These are phyloP conservation scores for Dipteronia dyeriana DNA, from an alignment of 345 rosid species.

Conservation along the genomic window DNA sequence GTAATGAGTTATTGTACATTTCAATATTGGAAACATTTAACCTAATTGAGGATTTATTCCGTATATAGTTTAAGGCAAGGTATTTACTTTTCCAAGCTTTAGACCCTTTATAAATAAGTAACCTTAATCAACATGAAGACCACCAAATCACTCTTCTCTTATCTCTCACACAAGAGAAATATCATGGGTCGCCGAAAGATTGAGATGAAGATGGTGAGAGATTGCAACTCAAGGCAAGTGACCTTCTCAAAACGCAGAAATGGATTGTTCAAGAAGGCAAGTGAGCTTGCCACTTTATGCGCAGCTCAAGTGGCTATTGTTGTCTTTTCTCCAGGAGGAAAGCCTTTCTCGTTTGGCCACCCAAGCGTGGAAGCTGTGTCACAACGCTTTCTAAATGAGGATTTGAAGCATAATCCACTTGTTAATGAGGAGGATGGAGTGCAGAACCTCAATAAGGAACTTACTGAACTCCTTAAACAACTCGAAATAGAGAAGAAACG, in stretches of 20 bases:
- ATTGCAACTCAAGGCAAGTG: conserved; percentile 60
- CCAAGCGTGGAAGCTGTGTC: conserved; percentile 53
- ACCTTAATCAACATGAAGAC: too few relatives aligned
- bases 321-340: conserved; percentile 75
- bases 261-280: conserved; percentile 72
- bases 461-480: conserved; percentile 25
- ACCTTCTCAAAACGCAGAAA: conserved; percentile 68
- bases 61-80: background rate
- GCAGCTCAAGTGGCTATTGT: conserved; percentile 55
- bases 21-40: conserved; percentile 12
- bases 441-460: conserved; percentile 20
- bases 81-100: background rate
- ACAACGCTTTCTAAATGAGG: conserved; percentile 37
- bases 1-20: background rate
- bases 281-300: conserved; percentile 58
- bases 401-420: background rate
- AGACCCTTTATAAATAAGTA: background rate
- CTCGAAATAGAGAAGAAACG: conserved; percentile 39
- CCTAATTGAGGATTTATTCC: background rate
- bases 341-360: conserved; percentile 65
- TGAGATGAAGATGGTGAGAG: conserved; percentile 59
- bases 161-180: background rate
- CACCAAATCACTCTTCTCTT: background rate
- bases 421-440: background rate
- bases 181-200: conserved; percentile 67